These are phyloP conservation scores for Carpinus fangiana DNA, from an alignment of 306 rosid species.

Conservation along the genomic window DNA sequence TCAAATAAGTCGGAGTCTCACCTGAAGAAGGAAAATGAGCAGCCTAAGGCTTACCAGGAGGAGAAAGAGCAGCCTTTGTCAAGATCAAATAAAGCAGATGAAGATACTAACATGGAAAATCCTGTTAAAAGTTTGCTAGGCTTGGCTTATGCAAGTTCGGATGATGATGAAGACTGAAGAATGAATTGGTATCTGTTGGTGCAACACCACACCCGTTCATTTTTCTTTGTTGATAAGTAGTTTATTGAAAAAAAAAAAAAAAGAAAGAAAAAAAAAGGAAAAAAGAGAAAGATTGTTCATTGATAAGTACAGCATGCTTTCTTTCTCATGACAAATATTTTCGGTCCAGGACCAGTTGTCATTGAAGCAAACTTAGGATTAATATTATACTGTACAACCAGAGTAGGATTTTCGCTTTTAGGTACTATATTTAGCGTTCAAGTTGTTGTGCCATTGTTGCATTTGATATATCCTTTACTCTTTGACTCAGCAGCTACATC, in stretches of 20 bases:
- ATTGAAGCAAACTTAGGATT: slow-evolving; percentile 4
- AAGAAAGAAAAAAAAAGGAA: too few species aligned
- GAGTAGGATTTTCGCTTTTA: slow-evolving; percentile 28
- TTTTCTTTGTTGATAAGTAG: slow-evolving; percentile 28
- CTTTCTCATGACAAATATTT: slow-evolving; percentile 9
- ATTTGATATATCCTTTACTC: background rate
- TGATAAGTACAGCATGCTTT: slow-evolving; percentile 31
- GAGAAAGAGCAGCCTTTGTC: slow-evolving; percentile 23
- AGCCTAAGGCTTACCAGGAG: slow-evolving; percentile 18
- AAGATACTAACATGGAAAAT: slow-evolving; percentile 36
- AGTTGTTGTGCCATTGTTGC: slow-evolving; percentile 24
- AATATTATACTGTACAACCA: slow-evolving; percentile 10
- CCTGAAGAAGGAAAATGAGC: slow-evolving; percentile 40
- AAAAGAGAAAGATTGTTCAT: background rate
- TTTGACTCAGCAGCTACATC: background rate
- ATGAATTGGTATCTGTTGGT: slow-evolving; percentile 8
- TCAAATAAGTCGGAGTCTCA: slow-evolving; percentile 25
- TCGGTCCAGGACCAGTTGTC: slow-evolving; percentile 7
- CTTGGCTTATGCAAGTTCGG: slow-evolving; percentile 81
- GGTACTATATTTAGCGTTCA: slow-evolving; percentile 19
- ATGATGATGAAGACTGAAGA: slow-evolving; percentile 76
- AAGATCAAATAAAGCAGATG: slow-evolving; percentile 34
- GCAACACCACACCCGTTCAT: slow-evolving; percentile 3
- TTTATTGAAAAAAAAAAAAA: background rate
- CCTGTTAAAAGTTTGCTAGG: slow-evolving; percentile 71